Base-by-base conservation (phyloP, 2,329 filamentous ascomycete genomes). In the Sporothrix humicola region DNA sequence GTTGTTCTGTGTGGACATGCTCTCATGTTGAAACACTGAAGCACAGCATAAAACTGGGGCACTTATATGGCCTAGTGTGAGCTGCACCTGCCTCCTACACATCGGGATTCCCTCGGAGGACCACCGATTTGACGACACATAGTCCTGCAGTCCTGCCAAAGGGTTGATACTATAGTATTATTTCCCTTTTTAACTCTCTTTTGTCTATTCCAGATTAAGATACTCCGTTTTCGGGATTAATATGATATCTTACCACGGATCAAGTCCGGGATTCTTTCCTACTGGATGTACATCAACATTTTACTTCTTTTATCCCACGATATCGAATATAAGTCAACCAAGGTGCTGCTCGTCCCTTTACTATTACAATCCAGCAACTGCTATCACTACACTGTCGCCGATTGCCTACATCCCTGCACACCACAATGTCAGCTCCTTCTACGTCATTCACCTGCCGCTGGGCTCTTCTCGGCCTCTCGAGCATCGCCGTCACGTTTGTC, bases 401-500 rank as follows among this genome's bases (percentile, higher is more conserved):
- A 26, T 20, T 58, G 3, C 20, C 4, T n/a, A 1, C 2, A 12
- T 23, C 15, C 52, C n/a, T 13, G 8, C 12, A 61, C 59, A 44
- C 15, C 4, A 63, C 3, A 37, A 63, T 63, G 59, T 44, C 50
- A 17, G 17, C 50, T n/a, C 6, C 50, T 52, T 52, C 59, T 10
- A n/a, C 26, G 8, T 13, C 12, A 12, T 63, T 63, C 17, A 63
- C 59, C 9, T 63, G 59, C 59, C 59, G 59, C 17, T 63, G 59
- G 59, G 59, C 59, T 9, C 58, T 63, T 23, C 17, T 63, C 13
- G 59, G 59, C 37, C 59, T 63, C 31, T 63, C 59, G 12, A 63
- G 59, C 59, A 63, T 63, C 59, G 59, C 59, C 12, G 59, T 63
- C 31, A 63, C 59, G 20, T 63, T 63, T 63, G 59, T 44, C 26